Conservation (phyloP, 371 early-diverging fungal genomes). For the Apophysomyces variabilis region DNA sequence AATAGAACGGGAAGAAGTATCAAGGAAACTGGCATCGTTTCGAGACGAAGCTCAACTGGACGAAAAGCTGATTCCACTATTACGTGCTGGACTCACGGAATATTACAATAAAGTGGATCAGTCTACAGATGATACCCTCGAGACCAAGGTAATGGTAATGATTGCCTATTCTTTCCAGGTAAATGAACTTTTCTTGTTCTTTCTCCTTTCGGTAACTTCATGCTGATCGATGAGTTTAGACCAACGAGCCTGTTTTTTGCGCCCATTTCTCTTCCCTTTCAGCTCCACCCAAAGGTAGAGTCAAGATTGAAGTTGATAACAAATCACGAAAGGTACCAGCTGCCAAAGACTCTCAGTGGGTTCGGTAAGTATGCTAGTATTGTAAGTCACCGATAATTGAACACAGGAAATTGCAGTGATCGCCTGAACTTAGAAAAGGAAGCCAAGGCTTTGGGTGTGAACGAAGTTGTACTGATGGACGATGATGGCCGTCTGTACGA, state of each 20-base stretch:
- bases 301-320: conserved; percentile 54
- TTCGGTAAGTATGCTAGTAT: conserved; percentile 37
- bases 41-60: conserved; percentile 37
- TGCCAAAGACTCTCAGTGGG: conserved; percentile 72
- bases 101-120: conserved; percentile 43
- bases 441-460: conserved; percentile 43
- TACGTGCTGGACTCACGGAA: conserved; percentile 42
- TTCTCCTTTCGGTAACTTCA: too few species aligned
- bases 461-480: conserved; percentile 63
- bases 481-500: conserved; percentile 56
- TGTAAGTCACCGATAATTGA: too few species aligned
- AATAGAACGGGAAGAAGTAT: conserved; percentile 26
- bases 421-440: conserved; percentile 38
- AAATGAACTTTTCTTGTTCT: conserved; percentile 2
- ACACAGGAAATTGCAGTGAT: conserved; percentile 28
- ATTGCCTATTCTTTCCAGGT: conserved; percentile 49
- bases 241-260: conserved; percentile 40
- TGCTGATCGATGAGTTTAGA: conserved; percentile 17
- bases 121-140: conserved; percentile 23
- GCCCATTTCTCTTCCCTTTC: conserved; percentile 48
- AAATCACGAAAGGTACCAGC: conserved; percentile 50
- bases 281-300: conserved; percentile 28
- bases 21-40: conserved; percentile 32
- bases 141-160: conserved; percentile 48
- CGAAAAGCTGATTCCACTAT: conserved; percentile 41